Percentiles rank a stretch among this genome's conserved stretches.
Evolutionary conservation across 2,329 filamentous ascomycete species (phyloP).

Genomic region (Ascochyta pisi): DNA sequence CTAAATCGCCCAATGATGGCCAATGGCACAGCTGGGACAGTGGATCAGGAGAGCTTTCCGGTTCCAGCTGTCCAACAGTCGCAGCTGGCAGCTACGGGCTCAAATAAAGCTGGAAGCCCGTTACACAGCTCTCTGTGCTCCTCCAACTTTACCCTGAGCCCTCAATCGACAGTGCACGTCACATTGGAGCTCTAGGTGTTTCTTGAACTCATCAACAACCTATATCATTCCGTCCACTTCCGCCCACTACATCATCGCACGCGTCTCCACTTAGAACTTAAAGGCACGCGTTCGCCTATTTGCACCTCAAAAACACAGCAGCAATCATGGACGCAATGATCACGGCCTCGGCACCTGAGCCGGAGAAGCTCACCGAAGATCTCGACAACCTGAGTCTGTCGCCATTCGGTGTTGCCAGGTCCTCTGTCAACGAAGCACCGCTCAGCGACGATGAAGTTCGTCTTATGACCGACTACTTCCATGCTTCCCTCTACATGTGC

Average conservation of each 20-base stretch:
- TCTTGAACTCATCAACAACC: constrained; percentile 8
- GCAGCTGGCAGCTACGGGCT: constrained; percentile 9
- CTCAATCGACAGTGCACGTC: constrained; percentile 1
- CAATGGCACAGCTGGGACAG: constrained; percentile 24
- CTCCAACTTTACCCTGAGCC: not conserved
- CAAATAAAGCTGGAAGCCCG: constrained; percentile 18
- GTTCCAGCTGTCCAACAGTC: constrained; percentile 4
- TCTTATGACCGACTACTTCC: constrained; percentile 75
- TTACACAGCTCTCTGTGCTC: constrained; percentile 5
- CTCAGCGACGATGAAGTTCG: constrained; percentile 70
- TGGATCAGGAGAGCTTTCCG: constrained; percentile 25
- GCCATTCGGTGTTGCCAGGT: constrained; percentile 69
- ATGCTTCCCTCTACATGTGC: constrained; percentile 75
- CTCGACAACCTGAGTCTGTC: constrained; percentile 54
- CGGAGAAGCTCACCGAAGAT: constrained; percentile 37
- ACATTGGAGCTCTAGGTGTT: constrained; percentile 1
- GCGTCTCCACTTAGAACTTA: constrained; percentile 6
- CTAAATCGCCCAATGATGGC: constrained; percentile 3
- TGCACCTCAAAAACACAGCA: not conserved
- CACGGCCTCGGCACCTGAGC: constrained; percentile 28
- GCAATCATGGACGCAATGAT: constrained; percentile 35
- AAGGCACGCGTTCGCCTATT: constrained; percentile 10
- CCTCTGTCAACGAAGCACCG: constrained; percentile 66
- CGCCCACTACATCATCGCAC: constrained; percentile 15
- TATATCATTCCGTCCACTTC: constrained; percentile 11